A percentile compares a stretch with the other conserved stretches of the same genome.
Conservation (phyloP, 1,139 yeast genomes). For the Blastobotrys ciferrii region DNA sequence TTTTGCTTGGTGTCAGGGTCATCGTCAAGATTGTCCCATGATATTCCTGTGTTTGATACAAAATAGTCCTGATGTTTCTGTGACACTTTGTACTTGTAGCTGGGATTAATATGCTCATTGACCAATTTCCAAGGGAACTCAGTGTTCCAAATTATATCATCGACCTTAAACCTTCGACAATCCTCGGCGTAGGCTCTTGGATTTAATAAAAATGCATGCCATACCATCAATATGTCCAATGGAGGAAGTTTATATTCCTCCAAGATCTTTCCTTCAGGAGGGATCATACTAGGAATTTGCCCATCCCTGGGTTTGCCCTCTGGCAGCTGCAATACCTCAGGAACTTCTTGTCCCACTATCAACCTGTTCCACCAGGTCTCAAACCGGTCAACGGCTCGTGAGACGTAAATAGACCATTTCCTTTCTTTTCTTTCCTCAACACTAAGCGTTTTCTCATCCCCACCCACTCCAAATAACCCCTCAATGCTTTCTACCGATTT, state of each 20-base stretch:
- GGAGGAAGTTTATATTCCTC: slow-evolving; percentile 33
- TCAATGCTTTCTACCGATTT: slow-evolving; percentile 20
- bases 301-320: no score
- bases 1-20: slow-evolving; percentile 8
- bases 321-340: no score
- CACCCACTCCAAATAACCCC: slow-evolving; percentile 23
- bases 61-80: no score
- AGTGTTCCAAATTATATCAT: slow-evolving; percentile 31
- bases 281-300: neutral
- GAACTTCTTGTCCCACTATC: neutral
- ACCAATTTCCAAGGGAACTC: slow-evolving; percentile 34
- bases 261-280: neutral
- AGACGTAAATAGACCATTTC: slow-evolving; percentile 38
- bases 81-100: no score
- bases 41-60: slow-evolving; percentile 19
- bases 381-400: slow-evolving; percentile 39
- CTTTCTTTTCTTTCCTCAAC: slow-evolving; percentile 21
- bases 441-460: no score
- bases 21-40: slow-evolving; percentile 21
- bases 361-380: slow-evolving; percentile 30
- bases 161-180: slow-evolving; percentile 30
- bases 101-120: slow-evolving; percentile 31
- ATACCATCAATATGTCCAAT: slow-evolving; percentile 42
- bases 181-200: slow-evolving; percentile 38
- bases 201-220: slow-evolving; percentile 41